Evolutionary conservation across 139 green algal genomes (phyloP).

Genomic region (Nannochloris sp.): DNA sequence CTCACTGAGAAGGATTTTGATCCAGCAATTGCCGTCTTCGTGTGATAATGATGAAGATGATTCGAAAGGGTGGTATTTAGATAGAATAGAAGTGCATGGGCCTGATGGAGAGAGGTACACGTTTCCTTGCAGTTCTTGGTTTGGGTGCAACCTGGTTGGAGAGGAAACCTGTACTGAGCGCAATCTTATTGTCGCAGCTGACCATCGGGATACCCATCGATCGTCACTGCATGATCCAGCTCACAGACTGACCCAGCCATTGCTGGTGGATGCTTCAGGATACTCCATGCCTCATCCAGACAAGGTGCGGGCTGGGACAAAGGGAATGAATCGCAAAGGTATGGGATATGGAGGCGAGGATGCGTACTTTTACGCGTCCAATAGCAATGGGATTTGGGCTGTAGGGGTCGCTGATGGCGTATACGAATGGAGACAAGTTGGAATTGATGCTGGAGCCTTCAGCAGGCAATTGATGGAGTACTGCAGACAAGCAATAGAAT

Average conservation of each 20-base stretch:
- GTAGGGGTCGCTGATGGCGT: slow-evolving; percentile 90
- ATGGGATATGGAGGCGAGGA: slow-evolving; percentile 79
- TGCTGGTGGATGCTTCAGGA: slow-evolving; percentile 20
- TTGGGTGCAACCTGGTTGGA: slow-evolving; percentile 18
- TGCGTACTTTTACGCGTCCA: slow-evolving; percentile 65
- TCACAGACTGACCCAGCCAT: slow-evolving; percentile 53
- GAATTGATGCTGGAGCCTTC: slow-evolving; percentile 80
- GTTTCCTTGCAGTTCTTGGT: slow-evolving; percentile 80
- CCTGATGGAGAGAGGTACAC: slow-evolving; percentile 31
- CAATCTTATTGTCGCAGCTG: not conserved
- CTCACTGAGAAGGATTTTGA: slow-evolving; percentile 36
- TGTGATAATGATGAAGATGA: not conserved
- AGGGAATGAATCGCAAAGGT: slow-evolving; percentile 57
- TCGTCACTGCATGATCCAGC: slow-evolving; percentile 30
- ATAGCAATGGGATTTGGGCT: slow-evolving; percentile 52
- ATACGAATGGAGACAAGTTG: slow-evolving; percentile 76
- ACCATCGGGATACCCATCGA: not conserved
- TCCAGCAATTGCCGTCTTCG: slow-evolving; percentile 21
- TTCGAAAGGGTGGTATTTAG: slow-evolving; percentile 16
- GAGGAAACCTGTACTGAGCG: slow-evolving; percentile 4
- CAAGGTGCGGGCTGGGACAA: slow-evolving; percentile 61
- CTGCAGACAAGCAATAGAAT: slow-evolving; percentile 27
- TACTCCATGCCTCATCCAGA: slow-evolving; percentile 83
- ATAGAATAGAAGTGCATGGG: slow-evolving; percentile 20
- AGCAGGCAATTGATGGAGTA: slow-evolving; percentile 51